Evolutionary conservation across 2,329 filamentous ascomycete genomes (phyloP), one percentile per base, ranked within the genome.

Genomic region (Curvularia spicifera): DNA sequence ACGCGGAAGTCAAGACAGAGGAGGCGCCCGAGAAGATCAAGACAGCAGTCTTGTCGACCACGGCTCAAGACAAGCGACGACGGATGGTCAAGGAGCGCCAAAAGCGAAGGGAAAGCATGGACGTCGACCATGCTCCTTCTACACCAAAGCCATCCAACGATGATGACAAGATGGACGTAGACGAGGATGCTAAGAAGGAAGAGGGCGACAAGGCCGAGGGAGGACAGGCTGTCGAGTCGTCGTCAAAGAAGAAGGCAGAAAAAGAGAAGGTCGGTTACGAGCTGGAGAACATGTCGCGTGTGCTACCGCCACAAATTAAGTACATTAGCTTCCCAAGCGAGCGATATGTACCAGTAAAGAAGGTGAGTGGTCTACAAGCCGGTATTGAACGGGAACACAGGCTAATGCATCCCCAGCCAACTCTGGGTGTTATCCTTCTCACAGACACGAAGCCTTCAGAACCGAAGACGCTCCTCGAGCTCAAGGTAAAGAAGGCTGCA

Each of bases 201-300:
- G 76, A 76, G 26, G 74, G 74, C 42, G 75, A 76, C 50, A 75
- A 83, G 42, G 82, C 89, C 44, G 87, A 90, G 51, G 71, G 76
- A 1, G 78, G 81, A 1, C 76, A 80, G 12, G 68, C 79, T 28
- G 80, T 84, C 1, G 78, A 82, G 39, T 86, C 89, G 12, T 80
- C 89, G 13, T 80, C 83, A 37, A 97, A 94, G 85, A 97, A 96
- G 85, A 96, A 95, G 83, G 82, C 83, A 0, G 93, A 97, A 79
- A 96, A 95, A 82, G 95, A 99, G 81, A 98, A 97, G 85, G 86
- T 96, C 58, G 95, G 95, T 67, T 97, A 95, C 76, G 93, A 97
- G 64, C 85, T 99, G 61, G 91, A 95, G 74, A 99, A 99, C 82
- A 96, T 99, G 92, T 96, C 91, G 53, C 87, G 95, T 69, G 93